A percentile compares a stretch with the other conserved stretches of the same genome.
These are phyloP conservation scores for Helicocarpus griseus DNA, from an alignment of 2,329 filamentous ascomycete species.

Conservation along the genomic window DNA sequence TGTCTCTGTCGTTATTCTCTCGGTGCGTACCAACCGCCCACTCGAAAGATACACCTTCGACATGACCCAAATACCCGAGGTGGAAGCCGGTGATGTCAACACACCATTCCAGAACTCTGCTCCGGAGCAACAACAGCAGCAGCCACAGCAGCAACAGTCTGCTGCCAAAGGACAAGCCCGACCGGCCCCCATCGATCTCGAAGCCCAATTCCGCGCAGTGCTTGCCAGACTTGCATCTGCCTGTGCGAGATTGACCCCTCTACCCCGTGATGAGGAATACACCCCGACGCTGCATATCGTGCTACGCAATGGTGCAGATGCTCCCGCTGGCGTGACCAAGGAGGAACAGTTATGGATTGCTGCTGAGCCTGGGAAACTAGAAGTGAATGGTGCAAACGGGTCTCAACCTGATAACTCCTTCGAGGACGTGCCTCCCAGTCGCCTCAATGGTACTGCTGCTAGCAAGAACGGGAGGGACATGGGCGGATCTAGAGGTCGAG, in stretches of 20 bases:
- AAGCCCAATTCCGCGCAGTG: slow-evolving; percentile 41
- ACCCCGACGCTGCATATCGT: slow-evolving; percentile 42
- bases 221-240: slow-evolving; percentile 35
- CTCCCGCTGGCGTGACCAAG: slow-evolving; percentile 37
- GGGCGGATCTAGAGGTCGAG: slow-evolving; percentile 35
- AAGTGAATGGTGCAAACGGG: slow-evolving; percentile 23
- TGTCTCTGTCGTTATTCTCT: slow-evolving; percentile 49
- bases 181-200: slow-evolving; percentile 29
- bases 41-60: slow-evolving; percentile 54
- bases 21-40: slow-evolving; percentile 39
- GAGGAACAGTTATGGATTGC: slow-evolving; percentile 53
- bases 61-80: slow-evolving; percentile 45
- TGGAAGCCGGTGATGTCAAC: slow-evolving; percentile 39
- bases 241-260: slow-evolving; percentile 32
- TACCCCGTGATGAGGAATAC: slow-evolving; percentile 39
- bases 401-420: background rate
- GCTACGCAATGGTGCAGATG: slow-evolving; percentile 36
- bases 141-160: slow-evolving; percentile 7
- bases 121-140: slow-evolving; percentile 8
- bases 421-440: slow-evolving; percentile 16
- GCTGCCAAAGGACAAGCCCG: background rate
- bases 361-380: slow-evolving; percentile 40
- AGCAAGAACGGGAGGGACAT: slow-evolving; percentile 9
- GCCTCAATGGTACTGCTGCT: slow-evolving; percentile 18
- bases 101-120: slow-evolving; percentile 38